These are phyloP conservation scores for Globisporangium cylindrosporum DNA, from an alignment of 352 stramenopile genomes.

Conservation along the genomic window DNA sequence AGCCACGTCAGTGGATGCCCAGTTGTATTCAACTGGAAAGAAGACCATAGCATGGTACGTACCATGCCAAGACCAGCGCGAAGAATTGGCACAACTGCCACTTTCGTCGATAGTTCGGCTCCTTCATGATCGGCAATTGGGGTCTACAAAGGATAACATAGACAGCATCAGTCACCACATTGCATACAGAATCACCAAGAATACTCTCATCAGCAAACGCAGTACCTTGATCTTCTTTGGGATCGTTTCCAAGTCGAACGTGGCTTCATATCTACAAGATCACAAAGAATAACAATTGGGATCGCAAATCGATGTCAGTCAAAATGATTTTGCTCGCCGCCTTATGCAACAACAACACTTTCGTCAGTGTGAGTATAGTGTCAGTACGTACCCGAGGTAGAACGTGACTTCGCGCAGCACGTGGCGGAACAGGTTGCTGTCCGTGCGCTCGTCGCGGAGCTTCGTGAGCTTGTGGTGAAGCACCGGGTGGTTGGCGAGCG, in stretches of 20 bases:
- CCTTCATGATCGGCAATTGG: slow-evolving; percentile 76
- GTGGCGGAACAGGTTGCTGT: slow-evolving; percentile 91
- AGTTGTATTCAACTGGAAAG: background rate
- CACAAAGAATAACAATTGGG: background rate
- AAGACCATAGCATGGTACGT: background rate
- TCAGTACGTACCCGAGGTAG: slow-evolving; percentile 92
- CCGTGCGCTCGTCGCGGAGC: slow-evolving; percentile 92
- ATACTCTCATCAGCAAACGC: background rate
- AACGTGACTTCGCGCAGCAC: slow-evolving; percentile 98
- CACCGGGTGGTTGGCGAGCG: slow-evolving; percentile 89
- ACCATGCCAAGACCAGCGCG: slow-evolving; percentile 90
- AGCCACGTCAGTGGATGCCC: background rate
- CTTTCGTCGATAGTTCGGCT: slow-evolving; percentile 85
- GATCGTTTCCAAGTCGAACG: slow-evolving; percentile 57
- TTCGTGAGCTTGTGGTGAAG: slow-evolving; percentile 96
- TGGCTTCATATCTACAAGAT: slow-evolving; percentile 73
- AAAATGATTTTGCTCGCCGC: background rate
- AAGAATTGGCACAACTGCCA: slow-evolving; percentile 97
- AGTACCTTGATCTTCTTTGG: slow-evolving; percentile 73
- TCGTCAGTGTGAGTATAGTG: background rate
- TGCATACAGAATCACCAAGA: background rate
- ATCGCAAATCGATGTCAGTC: background rate
- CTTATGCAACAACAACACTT: background rate
- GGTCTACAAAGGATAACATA: slow-evolving; percentile 34
- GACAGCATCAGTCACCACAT: too few relatives aligned